These are phyloP conservation scores for Chalaropsis thielavioides DNA, from an alignment of 2,329 filamentous ascomycete species.

Conservation along the genomic window DNA sequence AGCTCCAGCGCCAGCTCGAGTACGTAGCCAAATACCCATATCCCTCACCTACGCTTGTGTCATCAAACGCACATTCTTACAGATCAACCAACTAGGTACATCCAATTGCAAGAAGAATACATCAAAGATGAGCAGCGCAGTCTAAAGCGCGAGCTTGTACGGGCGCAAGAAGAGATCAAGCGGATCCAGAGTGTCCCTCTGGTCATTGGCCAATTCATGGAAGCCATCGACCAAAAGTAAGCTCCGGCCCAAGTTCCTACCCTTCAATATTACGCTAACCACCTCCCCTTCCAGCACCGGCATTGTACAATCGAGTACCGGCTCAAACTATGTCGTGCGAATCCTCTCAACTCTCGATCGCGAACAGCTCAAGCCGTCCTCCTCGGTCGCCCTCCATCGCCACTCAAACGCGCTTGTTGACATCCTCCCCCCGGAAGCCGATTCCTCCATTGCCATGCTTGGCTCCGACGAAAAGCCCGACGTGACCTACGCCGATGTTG, in stretches of 20 bases:
- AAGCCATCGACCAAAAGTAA: conserved; percentile 98
- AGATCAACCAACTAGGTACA: conserved; percentile 46
- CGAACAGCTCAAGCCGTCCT: conserved; percentile 94
- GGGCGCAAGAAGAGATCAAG: conserved; percentile 98
- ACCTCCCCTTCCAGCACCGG: conserved; percentile 56
- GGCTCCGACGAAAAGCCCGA: conserved; percentile 95
- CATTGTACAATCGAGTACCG: conserved; percentile 95
- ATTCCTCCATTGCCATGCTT: conserved; percentile 97
- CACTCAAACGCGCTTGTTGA: conserved; percentile 98
- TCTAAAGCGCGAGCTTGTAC: conserved; percentile 89
- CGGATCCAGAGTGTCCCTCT: conserved; percentile 95
- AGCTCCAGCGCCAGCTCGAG: conserved; percentile 91
- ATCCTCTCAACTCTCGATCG: conserved; percentile 97
- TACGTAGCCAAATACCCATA: conserved; percentile 39
- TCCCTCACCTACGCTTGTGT: neutral
- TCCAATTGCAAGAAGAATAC: conserved; percentile 97
- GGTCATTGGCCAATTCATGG: conserved; percentile 99
- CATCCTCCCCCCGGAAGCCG: conserved; percentile 95
- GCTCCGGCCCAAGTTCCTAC: conserved; percentile 21
- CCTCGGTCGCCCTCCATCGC: conserved; percentile 90
- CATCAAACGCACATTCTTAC: neutral
- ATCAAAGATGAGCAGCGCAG: conserved; percentile 99
- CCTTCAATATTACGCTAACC: conserved; percentile 19
- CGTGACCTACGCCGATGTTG: conserved; percentile 93
- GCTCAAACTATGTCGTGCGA: conserved; percentile 96